Conservation (phyloP, 352 stramenopile genomes). For the Pythium plurisporium region DNA sequence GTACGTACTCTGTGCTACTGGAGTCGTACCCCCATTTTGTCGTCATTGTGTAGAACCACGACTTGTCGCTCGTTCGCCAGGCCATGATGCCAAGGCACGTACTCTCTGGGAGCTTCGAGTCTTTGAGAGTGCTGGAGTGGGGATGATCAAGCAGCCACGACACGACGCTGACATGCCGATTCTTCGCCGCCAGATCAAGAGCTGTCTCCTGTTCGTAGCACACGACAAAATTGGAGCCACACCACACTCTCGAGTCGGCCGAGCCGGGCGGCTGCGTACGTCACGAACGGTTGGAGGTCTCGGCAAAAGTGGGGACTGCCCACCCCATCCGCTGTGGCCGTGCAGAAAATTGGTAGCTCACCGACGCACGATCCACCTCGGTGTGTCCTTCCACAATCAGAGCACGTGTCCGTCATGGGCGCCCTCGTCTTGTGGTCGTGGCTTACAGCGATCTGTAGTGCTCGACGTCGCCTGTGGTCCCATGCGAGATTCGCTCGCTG, state of each 20-base stretch:
- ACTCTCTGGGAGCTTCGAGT: not conserved
- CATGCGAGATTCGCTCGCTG: not conserved
- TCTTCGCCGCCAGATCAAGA: not conserved
- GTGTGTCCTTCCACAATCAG: not conserved
- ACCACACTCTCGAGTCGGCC: conserved; percentile 3
- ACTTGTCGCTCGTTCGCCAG: not conserved
- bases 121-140: not conserved
- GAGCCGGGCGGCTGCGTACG: not conserved
- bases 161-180: not conserved
- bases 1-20: not conserved
- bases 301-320: not conserved
- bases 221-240: conserved; percentile 1
- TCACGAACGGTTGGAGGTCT: not conserved
- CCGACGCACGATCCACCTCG: too few relatives aligned
- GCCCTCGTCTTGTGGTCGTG: too few relatives aligned
- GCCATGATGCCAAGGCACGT: not conserved
- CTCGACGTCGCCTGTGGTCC: too few relatives aligned
- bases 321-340: not conserved
- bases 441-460: too few relatives aligned
- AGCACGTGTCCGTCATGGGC: too few relatives aligned
- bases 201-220: conserved; percentile 2
- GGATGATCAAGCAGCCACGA: not conserved
- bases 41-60: not conserved
- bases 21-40: not conserved
- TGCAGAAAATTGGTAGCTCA: not conserved